Percentiles rank a stretch among this genome's conserved stretches.
Evolutionary conservation across 129 eudicot genomes (phyloP).

Genomic region (Ambrosia artemisiifolia): DNA sequence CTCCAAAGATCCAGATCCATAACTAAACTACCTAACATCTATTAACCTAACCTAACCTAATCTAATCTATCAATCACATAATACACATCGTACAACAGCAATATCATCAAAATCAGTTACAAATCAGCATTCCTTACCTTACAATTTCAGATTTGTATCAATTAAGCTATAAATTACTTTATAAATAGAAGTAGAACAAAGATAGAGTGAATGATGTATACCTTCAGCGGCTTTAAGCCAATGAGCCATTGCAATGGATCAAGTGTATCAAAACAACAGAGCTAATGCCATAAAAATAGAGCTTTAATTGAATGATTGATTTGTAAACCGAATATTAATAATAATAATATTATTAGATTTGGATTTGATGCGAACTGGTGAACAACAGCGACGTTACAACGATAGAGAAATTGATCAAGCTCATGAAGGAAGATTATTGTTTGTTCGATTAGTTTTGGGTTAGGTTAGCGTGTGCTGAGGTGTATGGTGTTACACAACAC

Average conservation of each 20-base stretch:
- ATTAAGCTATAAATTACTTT: constrained; percentile 4
- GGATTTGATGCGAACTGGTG: constrained; percentile 28
- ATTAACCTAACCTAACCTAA: constrained; percentile 11
- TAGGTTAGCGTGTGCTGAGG: constrained; percentile 8
- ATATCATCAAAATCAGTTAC: background rate
- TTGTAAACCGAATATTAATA: background rate
- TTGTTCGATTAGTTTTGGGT: constrained; percentile 18
- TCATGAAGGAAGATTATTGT: background rate
- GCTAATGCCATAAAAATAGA: constrained; percentile 9
- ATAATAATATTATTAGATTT: background rate
- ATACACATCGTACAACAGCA: background rate
- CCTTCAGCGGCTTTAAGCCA: constrained; percentile 99
- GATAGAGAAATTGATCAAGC: constrained; percentile 29
- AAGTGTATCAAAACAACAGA: background rate
- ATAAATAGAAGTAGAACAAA: background rate
- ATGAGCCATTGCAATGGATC: constrained; percentile 54
- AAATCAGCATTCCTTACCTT: constrained; percentile 23
- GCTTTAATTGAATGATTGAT: constrained; percentile 7
- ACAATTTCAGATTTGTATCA: background rate
- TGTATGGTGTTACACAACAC: constrained; percentile 7
- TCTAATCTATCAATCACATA: constrained; percentile 4
- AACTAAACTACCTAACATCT: constrained; percentile 10
- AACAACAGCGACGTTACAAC: constrained; percentile 37
- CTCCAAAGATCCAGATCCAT: constrained; percentile 26
- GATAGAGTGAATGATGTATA: constrained; percentile 17